phyloP scores from a whole-genome alignment of 192 early-diverging fungal genomes.

The Pecoramyces ruminantium region DNA sequence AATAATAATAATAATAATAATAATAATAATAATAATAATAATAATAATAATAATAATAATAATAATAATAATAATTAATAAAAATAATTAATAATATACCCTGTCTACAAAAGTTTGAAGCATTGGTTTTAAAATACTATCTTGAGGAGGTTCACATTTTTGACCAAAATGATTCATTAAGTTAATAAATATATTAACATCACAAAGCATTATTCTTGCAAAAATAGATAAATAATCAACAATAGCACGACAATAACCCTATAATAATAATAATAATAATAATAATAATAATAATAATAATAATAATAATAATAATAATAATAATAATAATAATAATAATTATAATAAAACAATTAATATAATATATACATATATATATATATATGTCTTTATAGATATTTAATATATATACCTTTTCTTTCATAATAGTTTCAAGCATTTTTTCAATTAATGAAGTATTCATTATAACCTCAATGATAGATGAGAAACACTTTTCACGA shows the following conservation, averaged over 20 bases:
- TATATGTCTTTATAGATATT: background rate
- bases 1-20: background rate
- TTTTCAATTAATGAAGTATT: constrained; percentile 33
- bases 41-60: no score
- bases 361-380: no score
- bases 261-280: no score
- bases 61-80: no score
- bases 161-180: constrained; percentile 23
- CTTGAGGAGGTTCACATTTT: constrained; percentile 13
- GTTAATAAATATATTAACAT: constrained; percentile 28
- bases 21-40: background rate
- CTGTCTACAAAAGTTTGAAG: constrained; percentile 48
- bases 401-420: constrained; percentile 17
- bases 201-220: constrained; percentile 39
- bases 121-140: constrained; percentile 25
- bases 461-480: constrained; percentile 27
- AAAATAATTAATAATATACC: constrained; percentile 11
- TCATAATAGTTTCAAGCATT: constrained; percentile 31
- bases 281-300: no score
- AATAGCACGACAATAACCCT: constrained; percentile 19
- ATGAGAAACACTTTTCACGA: constrained; percentile 12
- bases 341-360: no score
- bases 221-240: constrained; percentile 43
- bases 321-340: no score
- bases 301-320: no score